Base-by-base conservation (phyloP, 2,329 filamentous ascomycete genomes). In the Calonectria henricotiae region DNA sequence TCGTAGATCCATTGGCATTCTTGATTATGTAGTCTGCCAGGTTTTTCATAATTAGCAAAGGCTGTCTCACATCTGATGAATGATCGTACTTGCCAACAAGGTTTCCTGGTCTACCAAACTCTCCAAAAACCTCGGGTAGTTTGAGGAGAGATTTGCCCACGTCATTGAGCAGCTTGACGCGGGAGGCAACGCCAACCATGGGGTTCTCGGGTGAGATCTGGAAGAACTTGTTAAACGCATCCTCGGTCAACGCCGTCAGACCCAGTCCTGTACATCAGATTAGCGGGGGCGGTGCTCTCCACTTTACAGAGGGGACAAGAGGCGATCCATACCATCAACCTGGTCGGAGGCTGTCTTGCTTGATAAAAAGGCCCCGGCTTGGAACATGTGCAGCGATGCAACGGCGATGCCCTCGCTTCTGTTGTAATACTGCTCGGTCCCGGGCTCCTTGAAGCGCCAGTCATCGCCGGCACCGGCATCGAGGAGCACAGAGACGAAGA, bases 401-500 rank as follows among this genome's bases (percentile, higher is more conserved):
- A 88, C 84, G 0, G 86, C 87, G 41, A 88, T 87, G 1, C 87
- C 86, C 71, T 88, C 87, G 62, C 85, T 87, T 4, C 86, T 76
- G 9, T 78, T 81, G 51, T 85, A 85, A 7, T 73, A 70, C 8
- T 79, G 71, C 6, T 76, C 79, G 1, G 80, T 80, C 0, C 67
- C 76, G 0, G 84, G 81, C 74, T 88, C 87, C 0, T 75, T 79
- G 65, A 82, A 89, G 0, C 73, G 77, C 87, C 87, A 89, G 12
- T 78, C 70, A 74, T 88, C 85, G 1, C 87, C 87, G 0, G 87
- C 87, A 0, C 87, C 87, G 0, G 87, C 88, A 73, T 90, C 89
- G 0, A 90, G 80, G 17, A 90, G 82, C 0, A 90, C 89, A 0
- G 89, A 89, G 3, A 90, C 87, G 55, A 91, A 86, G 80, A 91